Percentiles rank a stretch among this genome's conserved stretches.
Conservation (phyloP, 2,329 filamentous ascomycete genomes). For the Cladosporium sp. region DNA sequence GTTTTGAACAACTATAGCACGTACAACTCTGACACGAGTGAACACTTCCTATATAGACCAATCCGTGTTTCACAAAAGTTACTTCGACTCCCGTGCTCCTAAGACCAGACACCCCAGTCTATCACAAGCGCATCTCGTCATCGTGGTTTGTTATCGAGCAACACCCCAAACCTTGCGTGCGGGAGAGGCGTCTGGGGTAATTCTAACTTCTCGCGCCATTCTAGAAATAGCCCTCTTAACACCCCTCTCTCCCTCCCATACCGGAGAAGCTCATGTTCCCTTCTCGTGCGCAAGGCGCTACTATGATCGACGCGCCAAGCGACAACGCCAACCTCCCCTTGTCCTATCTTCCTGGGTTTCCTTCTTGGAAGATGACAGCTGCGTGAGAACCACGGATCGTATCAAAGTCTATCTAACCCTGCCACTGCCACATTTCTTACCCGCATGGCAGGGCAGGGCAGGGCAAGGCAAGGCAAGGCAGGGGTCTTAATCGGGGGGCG, state of each 20-base stretch:
- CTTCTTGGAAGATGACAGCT: slow-evolving; percentile 1
- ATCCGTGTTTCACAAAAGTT: background rate
- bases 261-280: background rate
- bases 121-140: background rate
- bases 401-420: background rate
- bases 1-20: background rate
- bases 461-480: background rate
- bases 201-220: background rate
- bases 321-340: background rate
- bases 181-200: background rate
- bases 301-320: background rate
- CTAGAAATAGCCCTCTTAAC: background rate
- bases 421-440: background rate
- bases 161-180: background rate
- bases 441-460: background rate
- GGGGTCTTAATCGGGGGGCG: background rate
- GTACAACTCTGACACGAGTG: background rate
- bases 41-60: background rate
- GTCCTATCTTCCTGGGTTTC: background rate
- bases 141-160: background rate
- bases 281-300: background rate
- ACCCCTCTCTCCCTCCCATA: background rate
- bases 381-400: background rate
- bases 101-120: background rate
- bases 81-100: background rate